phyloP scores from a whole-genome alignment of 179 eudicot species.

The Spinacia oleracea region DNA sequence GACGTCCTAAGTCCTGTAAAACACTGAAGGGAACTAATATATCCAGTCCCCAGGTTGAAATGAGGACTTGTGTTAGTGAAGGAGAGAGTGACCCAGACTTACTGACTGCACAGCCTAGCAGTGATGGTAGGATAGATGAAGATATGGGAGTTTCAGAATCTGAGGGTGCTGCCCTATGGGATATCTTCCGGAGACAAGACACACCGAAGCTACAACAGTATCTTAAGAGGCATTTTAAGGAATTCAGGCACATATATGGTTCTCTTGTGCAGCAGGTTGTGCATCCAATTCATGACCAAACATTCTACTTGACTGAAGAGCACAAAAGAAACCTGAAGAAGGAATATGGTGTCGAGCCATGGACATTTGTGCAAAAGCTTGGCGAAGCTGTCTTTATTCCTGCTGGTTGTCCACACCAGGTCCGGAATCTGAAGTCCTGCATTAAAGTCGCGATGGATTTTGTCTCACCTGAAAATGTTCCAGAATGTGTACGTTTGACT shows the following conservation, averaged over 20 bases:
- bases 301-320: slow-evolving; percentile 48
- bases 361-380: slow-evolving; percentile 52
- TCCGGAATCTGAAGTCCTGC: slow-evolving; percentile 52
- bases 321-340: slow-evolving; percentile 55
- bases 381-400: slow-evolving; percentile 56
- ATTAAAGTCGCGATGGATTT: slow-evolving; percentile 54
- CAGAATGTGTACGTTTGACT: slow-evolving; percentile 48
- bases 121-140: slow-evolving; percentile 23
- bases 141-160: slow-evolving; percentile 30
- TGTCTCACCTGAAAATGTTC: slow-evolving; percentile 56
- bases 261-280: slow-evolving; percentile 52
- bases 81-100: slow-evolving; percentile 25
- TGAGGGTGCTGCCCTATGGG: slow-evolving; percentile 74
- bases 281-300: slow-evolving; percentile 63
- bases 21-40: slow-evolving; percentile 3
- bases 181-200: slow-evolving; percentile 71
- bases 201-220: slow-evolving; percentile 64
- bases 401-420: slow-evolving; percentile 57
- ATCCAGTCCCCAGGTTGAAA: slow-evolving; percentile 1
- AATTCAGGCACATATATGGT: slow-evolving; percentile 64
- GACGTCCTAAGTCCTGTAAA: background rate
- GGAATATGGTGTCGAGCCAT: slow-evolving; percentile 53
- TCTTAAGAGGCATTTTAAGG: slow-evolving; percentile 49
- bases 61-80: slow-evolving; percentile 15
- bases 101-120: slow-evolving; percentile 10